A percentile compares a stretch with the other conserved stretches of the same genome.
These are phyloP conservation scores for Plenodomus biglobosus DNA, from an alignment of 2,329 filamentous ascomycete genomes.

Conservation along the genomic window DNA sequence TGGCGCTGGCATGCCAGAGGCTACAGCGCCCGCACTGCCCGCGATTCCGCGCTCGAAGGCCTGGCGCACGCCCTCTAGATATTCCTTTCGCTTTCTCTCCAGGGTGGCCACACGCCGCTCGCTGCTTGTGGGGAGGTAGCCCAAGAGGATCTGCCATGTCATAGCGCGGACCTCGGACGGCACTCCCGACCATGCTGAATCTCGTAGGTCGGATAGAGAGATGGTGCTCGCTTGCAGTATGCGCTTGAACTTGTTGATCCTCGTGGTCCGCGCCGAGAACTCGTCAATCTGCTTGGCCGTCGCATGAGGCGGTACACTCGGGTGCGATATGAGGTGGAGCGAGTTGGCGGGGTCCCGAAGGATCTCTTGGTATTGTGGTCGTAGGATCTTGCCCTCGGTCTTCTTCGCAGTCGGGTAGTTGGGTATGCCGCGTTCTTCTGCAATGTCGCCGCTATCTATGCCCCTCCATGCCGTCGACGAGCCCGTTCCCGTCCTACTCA, in stretches of 20 bases:
- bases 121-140: slow-evolving; percentile 95
- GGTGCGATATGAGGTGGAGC: slow-evolving; percentile 89
- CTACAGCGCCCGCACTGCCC: slow-evolving; percentile 37
- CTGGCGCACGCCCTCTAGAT: slow-evolving; percentile 82
- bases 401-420: slow-evolving; percentile 88
- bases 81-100: slow-evolving; percentile 94
- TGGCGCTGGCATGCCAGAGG: slow-evolving; percentile 59
- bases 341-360: slow-evolving; percentile 84
- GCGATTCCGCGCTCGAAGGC: slow-evolving; percentile 61
- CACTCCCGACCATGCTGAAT: slow-evolving; percentile 90
- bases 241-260: slow-evolving; percentile 98
- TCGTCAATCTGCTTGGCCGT: slow-evolving; percentile 81
- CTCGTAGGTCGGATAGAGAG: slow-evolving; percentile 76
- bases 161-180: slow-evolving; percentile 95
- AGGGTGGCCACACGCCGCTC: slow-evolving; percentile 87
- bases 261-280: slow-evolving; percentile 81
- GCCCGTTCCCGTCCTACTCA: slow-evolving; percentile 18
- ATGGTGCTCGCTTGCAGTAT: slow-evolving; percentile 92
- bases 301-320: slow-evolving; percentile 70
- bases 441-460: slow-evolving; percentile 85
- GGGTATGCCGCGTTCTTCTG: slow-evolving; percentile 79
- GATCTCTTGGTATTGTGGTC: slow-evolving; percentile 97
- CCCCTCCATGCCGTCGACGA: slow-evolving; percentile 57
- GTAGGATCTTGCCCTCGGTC: slow-evolving; percentile 88
- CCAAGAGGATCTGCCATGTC: slow-evolving; percentile 96